Evolutionary conservation across 2,329 filamentous ascomycete species (phyloP).

Genomic region (Arthrobotrys iridis): DNA sequence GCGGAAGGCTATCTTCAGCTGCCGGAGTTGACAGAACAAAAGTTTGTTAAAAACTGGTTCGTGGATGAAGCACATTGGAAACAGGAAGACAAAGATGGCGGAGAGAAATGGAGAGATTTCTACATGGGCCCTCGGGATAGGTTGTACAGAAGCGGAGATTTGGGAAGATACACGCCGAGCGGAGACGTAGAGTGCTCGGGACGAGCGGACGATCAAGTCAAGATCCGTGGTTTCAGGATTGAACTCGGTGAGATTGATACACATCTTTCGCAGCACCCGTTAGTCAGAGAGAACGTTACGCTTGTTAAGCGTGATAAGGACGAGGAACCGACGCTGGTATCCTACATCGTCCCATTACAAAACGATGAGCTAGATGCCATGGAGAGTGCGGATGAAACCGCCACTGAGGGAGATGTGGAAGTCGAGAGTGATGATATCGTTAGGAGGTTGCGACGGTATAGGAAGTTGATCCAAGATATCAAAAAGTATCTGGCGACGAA

Average conservation of each 20-base stretch:
- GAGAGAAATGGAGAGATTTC: conserved; percentile 79
- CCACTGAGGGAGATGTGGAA: conserved; percentile 68
- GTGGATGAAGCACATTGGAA: conserved; percentile 78
- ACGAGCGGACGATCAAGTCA: conserved; percentile 87
- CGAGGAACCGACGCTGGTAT: conserved; percentile 86
- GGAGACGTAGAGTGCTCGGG: conserved; percentile 82
- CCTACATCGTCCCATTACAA: conserved; percentile 79
- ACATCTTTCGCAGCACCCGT: conserved; percentile 76
- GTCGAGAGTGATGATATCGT: conserved; percentile 67
- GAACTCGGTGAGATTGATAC: conserved; percentile 93
- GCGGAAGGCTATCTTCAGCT: conserved; percentile 78
- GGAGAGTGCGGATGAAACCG: conserved; percentile 63
- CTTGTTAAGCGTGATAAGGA: conserved; percentile 83
- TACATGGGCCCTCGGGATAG: conserved; percentile 86
- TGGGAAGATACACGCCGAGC: conserved; percentile 77
- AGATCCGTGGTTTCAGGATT: conserved; percentile 94
- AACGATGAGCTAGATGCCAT: conserved; percentile 56
- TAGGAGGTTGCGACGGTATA: conserved; percentile 70
- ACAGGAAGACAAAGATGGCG: conserved; percentile 64
- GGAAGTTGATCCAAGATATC: conserved; percentile 69
- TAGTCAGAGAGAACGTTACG: conserved; percentile 86
- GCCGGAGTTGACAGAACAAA: conserved; percentile 73
- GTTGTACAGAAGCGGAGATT: conserved; percentile 85
- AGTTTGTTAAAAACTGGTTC: conserved; percentile 89
- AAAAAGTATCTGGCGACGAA: conserved; percentile 76